Evolutionary conservation across 345 rosid species (phyloP).

Genomic region (Carallia brachiata): DNA sequence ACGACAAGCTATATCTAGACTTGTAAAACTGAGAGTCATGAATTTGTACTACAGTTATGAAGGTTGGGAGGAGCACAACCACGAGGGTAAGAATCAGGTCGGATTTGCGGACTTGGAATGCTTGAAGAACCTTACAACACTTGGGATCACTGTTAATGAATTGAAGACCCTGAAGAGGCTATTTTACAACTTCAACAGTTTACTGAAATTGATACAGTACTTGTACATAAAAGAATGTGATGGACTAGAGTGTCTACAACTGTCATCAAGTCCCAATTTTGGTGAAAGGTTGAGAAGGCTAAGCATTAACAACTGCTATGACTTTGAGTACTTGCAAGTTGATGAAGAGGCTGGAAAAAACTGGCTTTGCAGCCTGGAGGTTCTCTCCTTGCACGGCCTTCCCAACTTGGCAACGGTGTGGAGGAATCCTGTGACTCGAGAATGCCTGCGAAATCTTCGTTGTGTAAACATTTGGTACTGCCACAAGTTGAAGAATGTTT

Average conservation of each 20-base stretch:
- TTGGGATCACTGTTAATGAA: slow-evolving; percentile 42
- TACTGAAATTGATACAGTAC: slow-evolving; percentile 38
- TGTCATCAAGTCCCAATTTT: slow-evolving; percentile 27
- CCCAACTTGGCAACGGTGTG: slow-evolving; percentile 37
- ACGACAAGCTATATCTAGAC: slow-evolving; percentile 35
- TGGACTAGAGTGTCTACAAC: slow-evolving; percentile 25
- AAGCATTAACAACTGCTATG: slow-evolving; percentile 43
- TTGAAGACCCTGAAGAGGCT: slow-evolving; percentile 28
- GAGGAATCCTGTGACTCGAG: slow-evolving; percentile 29
- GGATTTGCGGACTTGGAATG: slow-evolving; percentile 37
- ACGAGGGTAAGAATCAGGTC: slow-evolving; percentile 31
- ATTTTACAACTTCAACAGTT: slow-evolving; percentile 10
- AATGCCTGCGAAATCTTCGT: slow-evolving; percentile 40
- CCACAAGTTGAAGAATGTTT: slow-evolving; percentile 41
- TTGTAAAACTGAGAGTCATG: slow-evolving; percentile 37
- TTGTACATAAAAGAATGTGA: slow-evolving; percentile 41
- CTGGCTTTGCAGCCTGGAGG: slow-evolving; percentile 50
- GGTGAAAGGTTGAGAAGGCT: slow-evolving; percentile 48
- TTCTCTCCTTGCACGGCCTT: slow-evolving; percentile 46
- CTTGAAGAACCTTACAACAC: slow-evolving; percentile 33
- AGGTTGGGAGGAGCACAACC: slow-evolving; percentile 34
- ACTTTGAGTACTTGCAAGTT: slow-evolving; percentile 37
- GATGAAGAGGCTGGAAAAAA: slow-evolving; percentile 25
- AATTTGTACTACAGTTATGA: slow-evolving; percentile 50
- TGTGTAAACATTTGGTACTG: slow-evolving; percentile 45